Evolutionary conservation across 2,329 filamentous ascomycete genomes (phyloP).

Genomic region (Aspergillus bombycis): DNA sequence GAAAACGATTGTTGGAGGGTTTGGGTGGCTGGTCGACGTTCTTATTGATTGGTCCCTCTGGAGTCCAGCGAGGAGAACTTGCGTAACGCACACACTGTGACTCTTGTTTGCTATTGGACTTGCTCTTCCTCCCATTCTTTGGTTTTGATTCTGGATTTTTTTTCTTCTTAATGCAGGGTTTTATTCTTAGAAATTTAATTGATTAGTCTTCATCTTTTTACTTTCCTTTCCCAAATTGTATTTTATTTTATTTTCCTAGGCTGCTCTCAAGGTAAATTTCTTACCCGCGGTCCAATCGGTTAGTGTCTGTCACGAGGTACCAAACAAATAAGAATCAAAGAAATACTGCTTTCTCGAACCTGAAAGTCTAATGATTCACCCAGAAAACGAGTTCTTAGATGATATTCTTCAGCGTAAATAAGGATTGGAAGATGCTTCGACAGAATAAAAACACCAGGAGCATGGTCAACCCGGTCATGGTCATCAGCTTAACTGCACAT

Average conservation of each 20-base stretch:
- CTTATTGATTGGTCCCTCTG: not conserved
- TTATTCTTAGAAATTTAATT: constrained; percentile 5
- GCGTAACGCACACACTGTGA: constrained; percentile 4
- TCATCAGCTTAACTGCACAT: not conserved
- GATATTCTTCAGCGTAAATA: not conserved
- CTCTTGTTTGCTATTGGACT: not conserved
- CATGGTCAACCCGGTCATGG: not conserved
- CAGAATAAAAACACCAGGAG: not conserved
- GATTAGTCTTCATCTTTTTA: not conserved
- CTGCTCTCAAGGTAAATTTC: not conserved
- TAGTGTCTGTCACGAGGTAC: not conserved
- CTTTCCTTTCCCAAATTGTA: not conserved
- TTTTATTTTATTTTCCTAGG: not conserved
- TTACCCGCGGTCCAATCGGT: constrained; percentile 2
- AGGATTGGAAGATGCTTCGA: not conserved
- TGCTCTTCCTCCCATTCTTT: not conserved
- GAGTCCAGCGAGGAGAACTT: constrained; percentile 7
- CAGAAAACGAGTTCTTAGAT: not conserved
- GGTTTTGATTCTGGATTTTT: not conserved
- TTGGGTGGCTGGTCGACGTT: constrained; percentile 14
- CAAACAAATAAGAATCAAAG: not conserved
- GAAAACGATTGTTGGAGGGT: constrained; percentile 3
- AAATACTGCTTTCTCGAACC: not conserved
- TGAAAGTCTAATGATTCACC: not conserved
- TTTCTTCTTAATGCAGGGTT: not conserved